These are phyloP conservation scores for Avicennia marina DNA, from an alignment of 257 asterid species.

Conservation along the genomic window DNA sequence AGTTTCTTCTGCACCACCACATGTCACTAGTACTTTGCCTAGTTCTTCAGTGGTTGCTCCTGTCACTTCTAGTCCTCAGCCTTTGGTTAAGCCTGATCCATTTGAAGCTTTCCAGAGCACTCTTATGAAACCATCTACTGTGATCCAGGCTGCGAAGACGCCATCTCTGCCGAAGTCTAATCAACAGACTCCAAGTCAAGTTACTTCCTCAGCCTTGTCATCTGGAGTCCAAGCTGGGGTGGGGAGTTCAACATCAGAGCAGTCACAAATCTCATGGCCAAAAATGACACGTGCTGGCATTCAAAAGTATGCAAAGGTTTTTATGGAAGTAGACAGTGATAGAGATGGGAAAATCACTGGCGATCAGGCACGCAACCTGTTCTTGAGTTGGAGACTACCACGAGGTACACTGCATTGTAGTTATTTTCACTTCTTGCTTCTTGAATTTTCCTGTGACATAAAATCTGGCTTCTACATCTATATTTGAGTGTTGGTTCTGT, in stretches of 20 bases:
- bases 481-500: no score
- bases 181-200: slow-evolving; percentile 55
- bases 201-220: slow-evolving; percentile 34
- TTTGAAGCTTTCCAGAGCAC: slow-evolving; percentile 71
- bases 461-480: no score
- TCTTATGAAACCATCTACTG: slow-evolving; percentile 46
- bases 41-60: slow-evolving; percentile 51
- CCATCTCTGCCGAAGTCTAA: slow-evolving; percentile 51
- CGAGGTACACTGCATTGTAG: slow-evolving; percentile 42
- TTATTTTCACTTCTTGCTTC: not conserved
- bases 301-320: slow-evolving; percentile 90
- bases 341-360: slow-evolving; percentile 91
- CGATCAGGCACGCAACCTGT: slow-evolving; percentile 85
- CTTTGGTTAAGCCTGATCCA: slow-evolving; percentile 64
- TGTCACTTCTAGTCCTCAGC: slow-evolving; percentile 36
- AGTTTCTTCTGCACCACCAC: slow-evolving; percentile 47
- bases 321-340: slow-evolving; percentile 84
- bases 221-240: slow-evolving; percentile 46
- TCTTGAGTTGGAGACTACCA: slow-evolving; percentile 94
- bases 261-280: slow-evolving; percentile 79
- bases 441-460: no score
- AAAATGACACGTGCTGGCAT: slow-evolving; percentile 91
- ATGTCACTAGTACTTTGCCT: slow-evolving; percentile 36
- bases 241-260: slow-evolving; percentile 46
- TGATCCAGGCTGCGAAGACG: slow-evolving; percentile 43